phyloP scores from a whole-genome alignment of 108 stramenopile species.

The Pseudonitzschia delicatissima region DNA sequence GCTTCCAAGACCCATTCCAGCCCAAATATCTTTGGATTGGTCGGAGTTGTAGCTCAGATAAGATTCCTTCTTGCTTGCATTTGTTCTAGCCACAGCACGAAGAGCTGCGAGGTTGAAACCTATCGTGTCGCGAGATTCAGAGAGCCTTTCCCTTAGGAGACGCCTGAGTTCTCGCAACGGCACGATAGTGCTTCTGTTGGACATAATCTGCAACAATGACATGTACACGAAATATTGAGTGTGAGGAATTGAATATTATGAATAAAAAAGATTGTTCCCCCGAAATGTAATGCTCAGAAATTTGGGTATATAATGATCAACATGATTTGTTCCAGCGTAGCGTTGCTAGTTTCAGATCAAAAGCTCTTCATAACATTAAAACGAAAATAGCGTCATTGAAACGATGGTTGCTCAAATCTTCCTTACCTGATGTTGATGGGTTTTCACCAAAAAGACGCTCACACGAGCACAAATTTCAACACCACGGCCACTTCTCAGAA shows the following conservation, averaged over 20 bases:
- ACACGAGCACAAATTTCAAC: slow-evolving; percentile 79
- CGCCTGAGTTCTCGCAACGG: slow-evolving; percentile 71
- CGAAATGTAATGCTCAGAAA: slow-evolving; percentile 37
- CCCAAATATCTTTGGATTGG: slow-evolving; percentile 50
- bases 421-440: slow-evolving; percentile 75
- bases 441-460: slow-evolving; percentile 71
- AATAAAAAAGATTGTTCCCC: not conserved
- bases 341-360: slow-evolving; percentile 8
- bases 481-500: slow-evolving; percentile 60
- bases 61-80: slow-evolving; percentile 37
- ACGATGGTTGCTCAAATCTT: not conserved
- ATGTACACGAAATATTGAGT: not conserved
- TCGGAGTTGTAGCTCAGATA: slow-evolving; percentile 20
- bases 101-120: slow-evolving; percentile 84
- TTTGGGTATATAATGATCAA: slow-evolving; percentile 43
- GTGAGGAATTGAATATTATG: slow-evolving; percentile 6
- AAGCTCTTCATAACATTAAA: not conserved
- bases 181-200: slow-evolving; percentile 53
- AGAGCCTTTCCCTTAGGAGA: slow-evolving; percentile 47
- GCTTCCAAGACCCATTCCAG: slow-evolving; percentile 61
- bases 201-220: slow-evolving; percentile 28
- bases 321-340: slow-evolving; percentile 14
- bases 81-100: slow-evolving; percentile 39
- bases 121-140: slow-evolving; percentile 63
- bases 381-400: not conserved